Evolutionary conservation across 306 rosid genomes (phyloP).

Genomic region (Betula pendula): DNA sequence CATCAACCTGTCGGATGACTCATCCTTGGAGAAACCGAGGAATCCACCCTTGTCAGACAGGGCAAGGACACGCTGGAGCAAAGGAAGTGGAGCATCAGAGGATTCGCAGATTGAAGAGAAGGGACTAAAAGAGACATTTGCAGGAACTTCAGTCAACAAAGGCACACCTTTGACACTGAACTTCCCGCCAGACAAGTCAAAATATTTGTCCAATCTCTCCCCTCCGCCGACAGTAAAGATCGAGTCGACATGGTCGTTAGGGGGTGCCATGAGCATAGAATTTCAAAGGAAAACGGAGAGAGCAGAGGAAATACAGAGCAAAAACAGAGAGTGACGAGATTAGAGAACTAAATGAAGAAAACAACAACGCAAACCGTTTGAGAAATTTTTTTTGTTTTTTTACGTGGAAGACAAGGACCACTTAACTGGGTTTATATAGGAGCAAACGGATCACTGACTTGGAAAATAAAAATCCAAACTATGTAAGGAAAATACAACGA

Average conservation of each 20-base stretch:
- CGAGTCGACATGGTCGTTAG: constrained; percentile 41
- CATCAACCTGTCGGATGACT: constrained; percentile 53
- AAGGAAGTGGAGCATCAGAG: constrained; percentile 53
- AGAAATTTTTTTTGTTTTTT: not conserved
- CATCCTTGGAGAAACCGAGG: constrained; percentile 53
- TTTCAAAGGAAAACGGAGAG: constrained; percentile 5
- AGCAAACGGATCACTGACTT: not conserved
- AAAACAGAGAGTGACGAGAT: not conserved
- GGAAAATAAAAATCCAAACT: not conserved
- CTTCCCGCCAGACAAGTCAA: constrained; percentile 52
- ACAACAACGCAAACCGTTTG: constrained; percentile 1
- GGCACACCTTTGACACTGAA: constrained; percentile 50
- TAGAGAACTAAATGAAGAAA: not conserved
- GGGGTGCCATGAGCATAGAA: constrained; percentile 59
- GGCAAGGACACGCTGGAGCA: constrained; percentile 49
- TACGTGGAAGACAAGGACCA: not conserved
- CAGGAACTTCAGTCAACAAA: constrained; percentile 62
- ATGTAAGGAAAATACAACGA: not conserved
- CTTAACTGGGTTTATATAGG: not conserved
- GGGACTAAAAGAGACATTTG: constrained; percentile 62
- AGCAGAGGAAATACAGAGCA: not conserved
- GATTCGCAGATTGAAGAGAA: constrained; percentile 44
- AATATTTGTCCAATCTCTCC: constrained; percentile 28
- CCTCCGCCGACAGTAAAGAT: constrained; percentile 4
- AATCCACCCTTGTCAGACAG: constrained; percentile 73